Percentiles rank a stretch among this genome's conserved stretches.
phyloP scores from a whole-genome alignment of 169 alveolate genomes.

The Plasmodium gaboni region DNA sequence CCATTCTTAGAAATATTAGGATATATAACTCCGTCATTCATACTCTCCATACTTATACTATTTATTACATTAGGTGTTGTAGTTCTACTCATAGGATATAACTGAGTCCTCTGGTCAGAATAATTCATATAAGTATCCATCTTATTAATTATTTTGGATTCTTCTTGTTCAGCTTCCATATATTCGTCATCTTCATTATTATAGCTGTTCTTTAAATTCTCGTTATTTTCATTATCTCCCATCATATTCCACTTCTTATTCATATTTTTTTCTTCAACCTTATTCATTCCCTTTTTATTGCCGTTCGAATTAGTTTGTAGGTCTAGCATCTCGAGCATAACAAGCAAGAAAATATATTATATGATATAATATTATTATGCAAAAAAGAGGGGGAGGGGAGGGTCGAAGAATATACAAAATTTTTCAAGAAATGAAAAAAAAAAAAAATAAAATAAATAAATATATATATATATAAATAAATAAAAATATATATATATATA shows the following conservation, averaged over 20 bases:
- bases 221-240: constrained; percentile 6
- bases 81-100: constrained; percentile 64
- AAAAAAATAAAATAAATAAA: too few species aligned
- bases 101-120: constrained; percentile 23
- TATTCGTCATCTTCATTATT: constrained; percentile 15
- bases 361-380: too few species aligned
- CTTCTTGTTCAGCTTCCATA: too few species aligned
- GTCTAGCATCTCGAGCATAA: constrained; percentile 10
- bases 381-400: too few species aligned
- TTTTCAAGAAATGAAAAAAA: not conserved
- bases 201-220: constrained; percentile 5
- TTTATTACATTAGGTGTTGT: constrained; percentile 51
- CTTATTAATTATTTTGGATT: not conserved
- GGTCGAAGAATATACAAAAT: not conserved
- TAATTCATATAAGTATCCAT: constrained; percentile 44
- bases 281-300: not conserved
- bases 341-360: not conserved
- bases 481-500: not conserved
- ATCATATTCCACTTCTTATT: not conserved
- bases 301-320: constrained; percentile 34
- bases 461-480: too few species aligned
- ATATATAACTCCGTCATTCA: constrained; percentile 18
- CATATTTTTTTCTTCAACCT: constrained; percentile 18
- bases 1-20: constrained; percentile 11
- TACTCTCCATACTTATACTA: constrained; percentile 60